These are phyloP conservation scores for Nothomitra cinnamomea DNA, from an alignment of 2,329 filamentous ascomycete species.

Conservation along the genomic window DNA sequence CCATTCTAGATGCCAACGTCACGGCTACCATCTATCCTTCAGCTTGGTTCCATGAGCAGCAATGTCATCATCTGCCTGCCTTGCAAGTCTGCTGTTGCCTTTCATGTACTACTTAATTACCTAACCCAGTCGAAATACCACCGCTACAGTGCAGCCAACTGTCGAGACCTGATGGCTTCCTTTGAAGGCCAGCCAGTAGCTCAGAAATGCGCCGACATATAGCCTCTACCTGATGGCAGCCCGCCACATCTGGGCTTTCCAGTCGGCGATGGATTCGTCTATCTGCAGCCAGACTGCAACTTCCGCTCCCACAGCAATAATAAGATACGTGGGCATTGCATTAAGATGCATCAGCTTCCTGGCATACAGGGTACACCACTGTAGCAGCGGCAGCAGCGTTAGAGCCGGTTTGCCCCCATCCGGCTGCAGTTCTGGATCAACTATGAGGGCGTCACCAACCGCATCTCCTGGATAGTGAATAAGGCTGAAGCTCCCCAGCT, in stretches of 20 bases:
- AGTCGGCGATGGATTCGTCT: neutral
- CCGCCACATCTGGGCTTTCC: neutral
- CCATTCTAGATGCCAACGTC: no score
- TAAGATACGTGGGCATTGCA: neutral
- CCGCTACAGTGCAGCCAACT: neutral
- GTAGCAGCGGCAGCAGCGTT: neutral
- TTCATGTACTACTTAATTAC: neutral
- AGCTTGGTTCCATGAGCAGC: neutral
- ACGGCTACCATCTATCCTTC: neutral
- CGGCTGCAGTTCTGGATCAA: neutral
- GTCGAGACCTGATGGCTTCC: neutral
- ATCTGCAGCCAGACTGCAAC: neutral
- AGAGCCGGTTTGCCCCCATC: neutral
- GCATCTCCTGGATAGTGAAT: neutral
- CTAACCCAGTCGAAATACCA: neutral
- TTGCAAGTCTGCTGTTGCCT: neutral
- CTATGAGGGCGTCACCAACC: neutral
- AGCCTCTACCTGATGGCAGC: neutral
- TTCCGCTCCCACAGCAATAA: neutral
- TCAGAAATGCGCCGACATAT: neutral
- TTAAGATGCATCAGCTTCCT: neutral
- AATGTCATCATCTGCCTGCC: neutral
- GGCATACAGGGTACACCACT: neutral
- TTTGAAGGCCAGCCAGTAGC: neutral
- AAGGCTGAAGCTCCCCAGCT: neutral